A percentile compares a stretch with the other conserved stretches of the same genome.
These are phyloP conservation scores for Colletotrichum tamarilloi DNA, from an alignment of 2,329 filamentous ascomycete species.

Conservation along the genomic window DNA sequence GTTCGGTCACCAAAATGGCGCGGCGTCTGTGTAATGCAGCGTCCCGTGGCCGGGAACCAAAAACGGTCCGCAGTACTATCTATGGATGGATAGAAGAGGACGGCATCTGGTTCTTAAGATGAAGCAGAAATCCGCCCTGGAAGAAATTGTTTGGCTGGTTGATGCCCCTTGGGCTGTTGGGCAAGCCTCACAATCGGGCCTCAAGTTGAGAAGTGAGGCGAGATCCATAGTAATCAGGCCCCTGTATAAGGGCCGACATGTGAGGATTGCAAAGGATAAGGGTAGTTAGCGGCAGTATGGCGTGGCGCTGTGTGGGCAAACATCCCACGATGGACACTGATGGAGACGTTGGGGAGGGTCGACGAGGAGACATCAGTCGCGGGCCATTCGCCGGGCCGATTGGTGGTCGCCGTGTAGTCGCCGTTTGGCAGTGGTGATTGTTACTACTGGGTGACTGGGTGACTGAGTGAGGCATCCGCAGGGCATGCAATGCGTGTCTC, in stretches of 20 bases:
- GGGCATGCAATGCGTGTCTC: conserved; percentile 6
- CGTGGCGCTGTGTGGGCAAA: conserved; percentile 21
- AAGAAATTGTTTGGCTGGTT: background rate
- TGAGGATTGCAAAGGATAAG: conserved; percentile 9
- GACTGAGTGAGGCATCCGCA: no score
- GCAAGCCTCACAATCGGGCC: conserved; percentile 17
- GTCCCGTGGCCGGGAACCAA: conserved; percentile 12
- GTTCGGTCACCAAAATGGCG: background rate
- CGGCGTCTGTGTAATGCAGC: background rate
- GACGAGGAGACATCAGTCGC: background rate
- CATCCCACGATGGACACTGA: conserved; percentile 27
- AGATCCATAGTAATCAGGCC: conserved; percentile 23
- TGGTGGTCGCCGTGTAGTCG: background rate
- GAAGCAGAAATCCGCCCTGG: background rate
- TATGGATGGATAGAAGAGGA: background rate
- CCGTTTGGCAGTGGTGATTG: background rate
- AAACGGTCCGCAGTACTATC: conserved; percentile 5
- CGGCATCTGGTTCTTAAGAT: conserved; percentile 28
- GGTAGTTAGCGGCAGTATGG: conserved; percentile 12
- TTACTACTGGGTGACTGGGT: background rate
- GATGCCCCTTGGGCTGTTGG: background rate
- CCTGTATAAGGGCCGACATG: conserved; percentile 4
- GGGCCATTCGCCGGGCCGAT: conserved; percentile 19
- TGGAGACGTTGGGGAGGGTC: background rate
- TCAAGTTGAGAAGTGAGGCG: conserved; percentile 19